Base-by-base conservation (phyloP, 2,329 filamentous ascomycete species). In the Colletotrichum aenigma region DNA sequence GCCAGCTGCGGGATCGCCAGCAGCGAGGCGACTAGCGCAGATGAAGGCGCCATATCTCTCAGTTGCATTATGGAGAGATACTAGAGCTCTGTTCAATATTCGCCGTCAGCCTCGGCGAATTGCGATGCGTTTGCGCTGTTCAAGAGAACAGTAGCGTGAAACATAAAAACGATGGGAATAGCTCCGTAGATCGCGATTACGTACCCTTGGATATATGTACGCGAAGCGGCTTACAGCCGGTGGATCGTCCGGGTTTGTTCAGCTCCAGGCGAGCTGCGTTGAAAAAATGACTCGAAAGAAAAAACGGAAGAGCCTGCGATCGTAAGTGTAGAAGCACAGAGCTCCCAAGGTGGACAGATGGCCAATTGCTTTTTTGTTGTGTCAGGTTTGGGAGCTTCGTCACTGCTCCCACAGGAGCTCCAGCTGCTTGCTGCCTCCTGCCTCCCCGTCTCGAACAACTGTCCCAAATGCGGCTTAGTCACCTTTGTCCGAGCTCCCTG, bases 1-100 rank as follows among this genome's bases (percentile, higher is more conserved):
- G 89, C 86, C 43, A 92, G 83, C 77, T 90, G 88, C 28, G 91
- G 89, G 32, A 88, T 82, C 62, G 87, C 85, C 48, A 92, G 81
- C 62, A 92, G 81, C 30, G 89, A 84, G 61, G 87, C 84, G 26
- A 91, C 81, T 67, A 91, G 86, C 83, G 88, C 87, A 83, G 88
- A 84, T 28, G 87, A 81, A 74, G 86, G 87, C 87, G 86, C 85
- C 78, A 84, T 80, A 70, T 85, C 83, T 82, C 82, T 84, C 77
- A 87, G 79, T 76, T 87, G 84, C 89, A 91, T 91, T 8, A 73
- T 65, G 52, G 21, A n/a, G 13, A 38, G 12, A 34, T 68, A 58
- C 43, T 65, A 16, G 36, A 43, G 34, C 55, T 75, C 61, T 62
- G 24, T 36, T 24, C 12, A 21, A 15, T 30, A 32, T 16, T 15